Evolutionary conservation across 345 rosid genomes (phyloP), one percentile per base, ranked within the genome.

Genomic region (Corchorus olitorius): DNA sequence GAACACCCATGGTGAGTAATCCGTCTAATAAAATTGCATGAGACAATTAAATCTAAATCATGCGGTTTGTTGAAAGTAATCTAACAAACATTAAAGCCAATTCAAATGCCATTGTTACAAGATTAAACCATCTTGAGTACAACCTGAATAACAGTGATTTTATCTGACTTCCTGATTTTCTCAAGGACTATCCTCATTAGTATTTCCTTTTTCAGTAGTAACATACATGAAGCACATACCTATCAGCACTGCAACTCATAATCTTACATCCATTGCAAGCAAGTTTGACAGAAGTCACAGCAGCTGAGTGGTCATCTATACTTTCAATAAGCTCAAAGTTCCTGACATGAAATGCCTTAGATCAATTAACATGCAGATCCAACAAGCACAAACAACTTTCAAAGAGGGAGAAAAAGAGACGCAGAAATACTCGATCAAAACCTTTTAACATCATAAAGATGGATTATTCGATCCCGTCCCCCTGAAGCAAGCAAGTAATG

Each of bases 381-480:
- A 70, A 73, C 15, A 68, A 73, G 68, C 73, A 72, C 33, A 70
- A 80, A 78, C 77, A 70, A 76, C 61, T 66, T 52, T 62, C 52
- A 22, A 1, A 78, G 43, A 27, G 72, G 56, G 22, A 46, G 59
- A 66, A 45, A 20, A 41, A 76, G 54, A 65, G n/a, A 43, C 6
- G 12, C 10, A 8, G 27, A 68, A 77, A 43, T 63, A 8, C 5
- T 68, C 45, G 74, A 76, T 58, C 49, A 50, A 75, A 75, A 93
- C 98, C 94, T 93, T 82, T 87, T 80, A 76, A 83, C 92, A 75
- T 93, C 94, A 75, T 86, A 91, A 76, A 93, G 84, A 83, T 93
- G 91, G 73, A 91, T 90, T 46, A 77, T 77, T 49, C 93, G 83
- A 79, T 91, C 94, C 74, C 89, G 83, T 81, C 98, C 97, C 66